Evolutionary conservation across 371 early-diverging fungal genomes (phyloP).

Genomic region (Apophysomyces sp.): DNA sequence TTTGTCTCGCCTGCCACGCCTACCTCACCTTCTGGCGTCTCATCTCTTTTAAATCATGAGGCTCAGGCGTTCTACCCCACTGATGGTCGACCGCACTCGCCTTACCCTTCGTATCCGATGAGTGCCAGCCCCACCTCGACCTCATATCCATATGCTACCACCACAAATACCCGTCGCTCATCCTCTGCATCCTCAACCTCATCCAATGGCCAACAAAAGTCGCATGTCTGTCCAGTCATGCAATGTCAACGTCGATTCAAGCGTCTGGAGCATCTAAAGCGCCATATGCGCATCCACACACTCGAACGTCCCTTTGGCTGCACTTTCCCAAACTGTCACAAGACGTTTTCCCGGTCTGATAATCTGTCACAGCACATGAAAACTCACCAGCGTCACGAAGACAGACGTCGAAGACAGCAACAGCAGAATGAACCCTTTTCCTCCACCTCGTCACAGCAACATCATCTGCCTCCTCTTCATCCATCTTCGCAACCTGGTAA

Average conservation of each 20-base stretch:
- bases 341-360: constrained; percentile 79
- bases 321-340: constrained; percentile 63
- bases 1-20: not conserved
- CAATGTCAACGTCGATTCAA: constrained; percentile 64
- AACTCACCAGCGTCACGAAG: constrained; percentile 53
- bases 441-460: not conserved
- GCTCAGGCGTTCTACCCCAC: not conserved
- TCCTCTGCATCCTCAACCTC: not conserved
- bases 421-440: constrained; percentile 7
- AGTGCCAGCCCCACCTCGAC: not conserved
- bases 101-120: not conserved
- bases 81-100: not conserved
- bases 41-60: not conserved
- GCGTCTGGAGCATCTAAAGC: constrained; percentile 83
- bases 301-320: constrained; percentile 75
- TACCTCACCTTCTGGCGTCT: not conserved
- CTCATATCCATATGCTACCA: not conserved
- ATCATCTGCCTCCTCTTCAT: constrained; percentile 4
- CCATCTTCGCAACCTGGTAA: constrained; percentile 4
- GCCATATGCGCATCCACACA: constrained; percentile 90
- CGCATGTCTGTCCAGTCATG: constrained; percentile 47
- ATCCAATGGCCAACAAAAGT: constrained; percentile 15
- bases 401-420: constrained; percentile 19
- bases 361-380: constrained; percentile 65
- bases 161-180: not conserved